Conservation (phyloP, 345 rosid genomes). For the Populus pruinosa region DNA sequence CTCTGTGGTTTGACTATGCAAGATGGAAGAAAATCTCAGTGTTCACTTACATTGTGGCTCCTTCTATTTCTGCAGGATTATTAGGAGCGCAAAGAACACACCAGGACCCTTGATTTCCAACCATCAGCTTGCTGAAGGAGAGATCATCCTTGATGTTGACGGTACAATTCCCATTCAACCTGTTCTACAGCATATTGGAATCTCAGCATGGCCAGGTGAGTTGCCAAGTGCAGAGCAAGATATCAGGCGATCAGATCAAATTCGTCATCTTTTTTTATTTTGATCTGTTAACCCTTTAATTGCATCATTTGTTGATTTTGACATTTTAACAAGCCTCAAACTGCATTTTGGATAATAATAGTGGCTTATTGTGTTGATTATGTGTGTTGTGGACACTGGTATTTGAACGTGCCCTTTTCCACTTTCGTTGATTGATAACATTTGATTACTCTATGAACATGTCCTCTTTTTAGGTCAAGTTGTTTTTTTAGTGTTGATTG, state of each 20-base stretch:
- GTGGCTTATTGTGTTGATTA: too few species aligned
- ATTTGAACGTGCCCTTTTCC: too few species aligned
- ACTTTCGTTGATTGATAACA: too few species aligned
- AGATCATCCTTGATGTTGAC: slow-evolving; percentile 75
- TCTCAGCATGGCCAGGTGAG: slow-evolving; percentile 96
- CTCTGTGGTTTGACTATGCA: neutral
- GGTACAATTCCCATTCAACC: slow-evolving; percentile 87
- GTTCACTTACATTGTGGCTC: neutral
- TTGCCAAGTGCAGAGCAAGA: neutral
- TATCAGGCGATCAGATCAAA: neutral
- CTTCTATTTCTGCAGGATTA: slow-evolving; percentile 43
- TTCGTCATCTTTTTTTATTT: slow-evolving; percentile 2
- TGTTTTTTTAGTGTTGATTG: neutral
- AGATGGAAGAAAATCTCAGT: neutral
- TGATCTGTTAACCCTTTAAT: neutral
- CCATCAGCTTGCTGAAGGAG: slow-evolving; percentile 81
- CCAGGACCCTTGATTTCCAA: slow-evolving; percentile 50
- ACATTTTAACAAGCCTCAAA: too few species aligned
- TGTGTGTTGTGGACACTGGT: too few species aligned
- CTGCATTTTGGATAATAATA: too few species aligned
- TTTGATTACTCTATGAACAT: too few species aligned
- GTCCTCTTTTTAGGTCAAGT: too few species aligned
- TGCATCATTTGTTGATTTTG: neutral
- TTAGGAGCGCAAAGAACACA: slow-evolving; percentile 54
- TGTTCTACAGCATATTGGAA: slow-evolving; percentile 88